phyloP scores from a whole-genome alignment of 805 yeast species.

The Lipomyces spencermartinsiae region DNA sequence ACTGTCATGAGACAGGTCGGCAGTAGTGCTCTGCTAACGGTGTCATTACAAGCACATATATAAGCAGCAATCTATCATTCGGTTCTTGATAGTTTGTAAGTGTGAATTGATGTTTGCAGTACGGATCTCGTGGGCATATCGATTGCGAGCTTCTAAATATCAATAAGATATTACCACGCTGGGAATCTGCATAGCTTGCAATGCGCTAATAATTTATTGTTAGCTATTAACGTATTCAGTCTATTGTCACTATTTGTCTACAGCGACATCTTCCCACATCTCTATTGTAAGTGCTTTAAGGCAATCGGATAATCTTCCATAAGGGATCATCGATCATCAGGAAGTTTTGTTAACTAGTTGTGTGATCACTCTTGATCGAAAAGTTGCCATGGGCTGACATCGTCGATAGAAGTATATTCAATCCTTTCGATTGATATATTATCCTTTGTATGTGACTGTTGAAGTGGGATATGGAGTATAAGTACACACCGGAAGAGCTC shows the following conservation, averaged over 20 bases:
- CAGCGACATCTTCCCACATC: background rate
- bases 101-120: background rate
- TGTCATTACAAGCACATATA: background rate
- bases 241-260: background rate
- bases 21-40: background rate
- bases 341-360: background rate
- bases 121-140: background rate
- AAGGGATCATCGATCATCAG: background rate
- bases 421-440: background rate
- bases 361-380: background rate
- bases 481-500: conserved; percentile 28
- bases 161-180: background rate
- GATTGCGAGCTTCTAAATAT: background rate
- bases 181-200: background rate
- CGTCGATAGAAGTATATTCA: background rate
- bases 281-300: background rate
- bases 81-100: background rate
- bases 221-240: background rate
- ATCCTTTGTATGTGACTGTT: background rate
- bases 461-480: conserved; percentile 15
- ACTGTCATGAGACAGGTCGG: conserved; percentile 1
- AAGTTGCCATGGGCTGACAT: background rate
- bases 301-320: background rate
- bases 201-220: background rate
- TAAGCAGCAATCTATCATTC: background rate